Conservation (phyloP, 2,329 filamentous ascomycete genomes). For the Aureobasidium sp. region DNA sequence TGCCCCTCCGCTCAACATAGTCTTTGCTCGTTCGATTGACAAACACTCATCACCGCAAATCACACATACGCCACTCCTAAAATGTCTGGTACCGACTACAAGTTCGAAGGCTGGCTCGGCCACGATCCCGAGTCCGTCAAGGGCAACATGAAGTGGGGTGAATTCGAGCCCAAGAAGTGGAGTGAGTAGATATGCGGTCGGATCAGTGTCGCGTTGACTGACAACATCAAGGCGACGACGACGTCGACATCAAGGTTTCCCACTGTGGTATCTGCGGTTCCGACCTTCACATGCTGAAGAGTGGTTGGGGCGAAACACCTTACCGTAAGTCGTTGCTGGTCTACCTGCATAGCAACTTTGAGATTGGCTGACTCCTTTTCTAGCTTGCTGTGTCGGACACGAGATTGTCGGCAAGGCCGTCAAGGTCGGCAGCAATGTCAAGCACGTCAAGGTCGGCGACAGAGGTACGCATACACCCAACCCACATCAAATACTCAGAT, state of each 20-base stretch:
- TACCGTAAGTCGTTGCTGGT: neutral
- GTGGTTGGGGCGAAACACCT: conserved; percentile 31
- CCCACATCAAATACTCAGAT: fast-evolving
- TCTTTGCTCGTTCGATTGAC: neutral
- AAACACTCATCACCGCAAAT: neutral
- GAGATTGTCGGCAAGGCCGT: conserved; percentile 23
- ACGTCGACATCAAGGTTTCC: conserved; percentile 31
- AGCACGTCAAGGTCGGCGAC: conserved; percentile 27
- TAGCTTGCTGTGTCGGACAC: conserved; percentile 21
- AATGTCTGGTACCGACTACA: conserved; percentile 34
- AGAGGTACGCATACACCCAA: conserved; percentile 17
- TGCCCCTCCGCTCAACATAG: neutral
- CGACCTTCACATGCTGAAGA: conserved; percentile 26
- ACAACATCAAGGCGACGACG: neutral
- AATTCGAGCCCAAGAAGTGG: conserved; percentile 37
- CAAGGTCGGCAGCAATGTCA: conserved; percentile 22
- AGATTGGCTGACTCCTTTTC: neutral
- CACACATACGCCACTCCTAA: neutral
- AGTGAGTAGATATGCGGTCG: neutral
- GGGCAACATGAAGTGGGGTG: conserved; percentile 49
- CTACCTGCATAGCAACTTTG: neutral
- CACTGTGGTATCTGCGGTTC: conserved; percentile 33
- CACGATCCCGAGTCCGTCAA: conserved; percentile 42
- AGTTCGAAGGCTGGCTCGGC: conserved; percentile 53
- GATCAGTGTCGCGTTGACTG: neutral